phyloP scores from a whole-genome alignment of 345 rosid genomes.

The Gossypium bickii region DNA sequence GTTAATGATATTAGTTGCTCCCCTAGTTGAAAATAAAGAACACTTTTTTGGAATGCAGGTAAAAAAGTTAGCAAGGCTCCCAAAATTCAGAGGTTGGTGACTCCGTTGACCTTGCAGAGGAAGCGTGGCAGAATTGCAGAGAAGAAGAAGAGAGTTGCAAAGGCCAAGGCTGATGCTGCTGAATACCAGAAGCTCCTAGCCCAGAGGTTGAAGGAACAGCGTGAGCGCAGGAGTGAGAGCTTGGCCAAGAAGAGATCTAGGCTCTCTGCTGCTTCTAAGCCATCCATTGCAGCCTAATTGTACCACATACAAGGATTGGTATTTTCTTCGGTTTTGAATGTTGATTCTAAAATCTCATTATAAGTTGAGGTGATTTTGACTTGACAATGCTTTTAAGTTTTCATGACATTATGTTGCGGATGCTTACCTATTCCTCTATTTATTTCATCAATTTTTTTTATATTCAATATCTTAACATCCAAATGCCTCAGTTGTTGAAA shows the following conservation, averaged over 20 bases:
- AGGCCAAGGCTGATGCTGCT: conserved; percentile 88
- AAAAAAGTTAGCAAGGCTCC: conserved; percentile 87
- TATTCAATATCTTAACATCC: too few relatives aligned
- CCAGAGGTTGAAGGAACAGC: conserved; percentile 75
- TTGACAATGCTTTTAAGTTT: not conserved
- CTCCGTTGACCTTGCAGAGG: conserved; percentile 86
- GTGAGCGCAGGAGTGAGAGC: conserved; percentile 83
- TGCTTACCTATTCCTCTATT: not conserved
- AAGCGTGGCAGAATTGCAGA: conserved; percentile 72
- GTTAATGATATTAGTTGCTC: not conserved
- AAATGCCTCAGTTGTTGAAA: too few relatives aligned
- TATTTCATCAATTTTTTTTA: not conserved
- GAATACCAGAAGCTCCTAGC: conserved; percentile 90
- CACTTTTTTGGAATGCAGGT: conserved; percentile 32
- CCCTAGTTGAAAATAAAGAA: not conserved
- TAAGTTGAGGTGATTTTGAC: conserved; percentile 10
- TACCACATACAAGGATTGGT: not conserved
- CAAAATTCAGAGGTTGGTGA: conserved; percentile 82
- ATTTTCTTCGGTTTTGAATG: not conserved
- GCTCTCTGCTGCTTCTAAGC: conserved; percentile 76
- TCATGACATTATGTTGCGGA: not conserved
- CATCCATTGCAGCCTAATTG: conserved; percentile 50
- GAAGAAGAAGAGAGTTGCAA: conserved; percentile 80
- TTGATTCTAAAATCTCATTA: not conserved
- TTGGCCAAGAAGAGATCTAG: conserved; percentile 85